Percentiles rank a stretch among this genome's conserved stretches.
These are phyloP conservation scores for Boletus subparvulus DNA, from an alignment of 768 basidiomycete genomes.

Conservation along the genomic window DNA sequence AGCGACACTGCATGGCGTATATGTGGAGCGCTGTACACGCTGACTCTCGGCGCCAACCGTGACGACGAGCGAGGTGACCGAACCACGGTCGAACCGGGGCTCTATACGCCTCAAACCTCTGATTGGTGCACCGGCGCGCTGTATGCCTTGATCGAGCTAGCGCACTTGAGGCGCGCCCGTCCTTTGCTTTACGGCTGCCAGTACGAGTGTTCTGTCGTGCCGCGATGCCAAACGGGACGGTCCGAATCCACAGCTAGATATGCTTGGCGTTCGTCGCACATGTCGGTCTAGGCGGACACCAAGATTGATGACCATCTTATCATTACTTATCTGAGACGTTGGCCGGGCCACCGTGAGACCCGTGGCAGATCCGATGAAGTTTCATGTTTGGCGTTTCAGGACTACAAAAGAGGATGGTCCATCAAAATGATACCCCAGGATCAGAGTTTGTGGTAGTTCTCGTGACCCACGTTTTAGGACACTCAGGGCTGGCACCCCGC, in stretches of 20 bases:
- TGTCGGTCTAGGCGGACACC: background rate
- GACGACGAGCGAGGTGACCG: background rate
- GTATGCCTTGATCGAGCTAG: background rate
- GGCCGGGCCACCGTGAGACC: background rate
- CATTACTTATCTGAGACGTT: background rate
- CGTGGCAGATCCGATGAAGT: background rate
- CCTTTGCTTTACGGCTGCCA: background rate
- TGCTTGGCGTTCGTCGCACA: background rate
- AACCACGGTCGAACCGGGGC: background rate
- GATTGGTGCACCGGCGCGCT: no score
- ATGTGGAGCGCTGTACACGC: background rate
- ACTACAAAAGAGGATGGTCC: background rate
- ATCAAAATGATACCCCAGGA: background rate
- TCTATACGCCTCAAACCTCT: background rate
- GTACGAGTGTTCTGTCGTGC: background rate
- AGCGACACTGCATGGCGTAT: background rate
- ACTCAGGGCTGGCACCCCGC: no score
- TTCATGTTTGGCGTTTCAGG: conserved; percentile 6
- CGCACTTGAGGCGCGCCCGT: background rate
- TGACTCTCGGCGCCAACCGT: background rate
- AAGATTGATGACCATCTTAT: background rate
- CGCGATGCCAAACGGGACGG: background rate
- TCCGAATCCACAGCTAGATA: background rate
- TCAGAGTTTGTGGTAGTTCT: background rate
- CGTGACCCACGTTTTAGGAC: no score